A percentile compares a stretch with the other conserved stretches of the same genome.
These are phyloP conservation scores for Dendrocalamus sinicus DNA, from an alignment of 176 grass and related monocot genomes.

Conservation along the genomic window DNA sequence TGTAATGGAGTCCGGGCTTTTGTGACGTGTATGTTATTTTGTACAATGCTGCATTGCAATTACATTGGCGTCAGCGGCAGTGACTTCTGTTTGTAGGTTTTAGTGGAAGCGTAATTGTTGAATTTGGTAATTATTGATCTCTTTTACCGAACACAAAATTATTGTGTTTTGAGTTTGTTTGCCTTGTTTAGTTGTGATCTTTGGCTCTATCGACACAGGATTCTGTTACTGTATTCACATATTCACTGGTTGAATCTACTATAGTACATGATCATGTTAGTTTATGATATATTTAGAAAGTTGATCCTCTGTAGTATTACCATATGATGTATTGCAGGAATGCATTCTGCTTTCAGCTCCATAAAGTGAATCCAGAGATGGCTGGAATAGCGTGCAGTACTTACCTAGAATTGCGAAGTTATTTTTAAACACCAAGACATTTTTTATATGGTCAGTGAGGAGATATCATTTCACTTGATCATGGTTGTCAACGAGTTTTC, in stretches of 20 bases:
- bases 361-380: slow-evolving; percentile 1
- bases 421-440: not conserved
- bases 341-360: not conserved
- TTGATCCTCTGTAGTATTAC: not conserved
- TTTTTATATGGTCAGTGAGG: not conserved
- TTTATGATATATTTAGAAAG: not conserved
- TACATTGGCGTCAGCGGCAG: not conserved
- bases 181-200: not conserved
- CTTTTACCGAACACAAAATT: not conserved
- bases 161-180: not conserved
- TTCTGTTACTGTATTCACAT: not conserved
- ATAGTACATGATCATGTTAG: not conserved
- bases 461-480: not conserved
- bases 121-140: not conserved
- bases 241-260: slow-evolving; percentile 22
- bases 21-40: not conserved
- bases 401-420: not conserved
- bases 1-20: not conserved
- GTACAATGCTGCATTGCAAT: not conserved
- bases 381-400: not conserved
- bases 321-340: not conserved
- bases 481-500: not conserved
- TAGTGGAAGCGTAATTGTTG: not conserved
- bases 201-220: not conserved
- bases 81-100: not conserved